Conservation (phyloP, 176 grass and related monocot species). For the Rhynchospora tenuis region DNA sequence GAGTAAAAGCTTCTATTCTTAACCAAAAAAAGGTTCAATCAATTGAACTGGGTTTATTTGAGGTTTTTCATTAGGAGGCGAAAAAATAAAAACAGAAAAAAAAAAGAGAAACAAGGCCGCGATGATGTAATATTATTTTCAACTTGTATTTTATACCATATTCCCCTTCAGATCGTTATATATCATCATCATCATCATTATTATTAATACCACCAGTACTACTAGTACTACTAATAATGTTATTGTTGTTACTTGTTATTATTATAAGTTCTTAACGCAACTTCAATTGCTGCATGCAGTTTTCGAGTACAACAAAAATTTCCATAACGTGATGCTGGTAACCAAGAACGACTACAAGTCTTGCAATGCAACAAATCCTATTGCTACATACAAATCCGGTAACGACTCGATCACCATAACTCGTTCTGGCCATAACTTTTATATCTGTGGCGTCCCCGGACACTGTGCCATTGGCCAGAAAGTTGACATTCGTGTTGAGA, state of each 20-base stretch:
- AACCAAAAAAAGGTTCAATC: neutral
- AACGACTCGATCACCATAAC: conserved; percentile 69
- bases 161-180: too few relatives aligned
- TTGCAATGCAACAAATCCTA: conserved; percentile 57
- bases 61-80: neutral
- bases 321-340: conserved; percentile 85
- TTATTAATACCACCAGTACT: too few relatives aligned
- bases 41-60: neutral
- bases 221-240: too few relatives aligned
- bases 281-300: conserved; percentile 26
- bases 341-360: conserved; percentile 54
- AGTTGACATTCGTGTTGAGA: conserved; percentile 53
- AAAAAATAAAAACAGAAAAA: too few relatives aligned
- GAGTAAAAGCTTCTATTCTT: neutral
- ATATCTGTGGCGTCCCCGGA: conserved; percentile 69
- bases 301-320: conserved; percentile 57
- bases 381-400: conserved; percentile 56
- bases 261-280: too few relatives aligned
- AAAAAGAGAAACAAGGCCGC: neutral
- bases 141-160: too few relatives aligned
- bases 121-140: too few relatives aligned
- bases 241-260: too few relatives aligned
- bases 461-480: conserved; percentile 70
- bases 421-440: conserved; percentile 66
- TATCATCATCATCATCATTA: too few relatives aligned